phyloP scores from a whole-genome alignment of 257 asterid genomes.

The Solanum corneliomulleri region DNA sequence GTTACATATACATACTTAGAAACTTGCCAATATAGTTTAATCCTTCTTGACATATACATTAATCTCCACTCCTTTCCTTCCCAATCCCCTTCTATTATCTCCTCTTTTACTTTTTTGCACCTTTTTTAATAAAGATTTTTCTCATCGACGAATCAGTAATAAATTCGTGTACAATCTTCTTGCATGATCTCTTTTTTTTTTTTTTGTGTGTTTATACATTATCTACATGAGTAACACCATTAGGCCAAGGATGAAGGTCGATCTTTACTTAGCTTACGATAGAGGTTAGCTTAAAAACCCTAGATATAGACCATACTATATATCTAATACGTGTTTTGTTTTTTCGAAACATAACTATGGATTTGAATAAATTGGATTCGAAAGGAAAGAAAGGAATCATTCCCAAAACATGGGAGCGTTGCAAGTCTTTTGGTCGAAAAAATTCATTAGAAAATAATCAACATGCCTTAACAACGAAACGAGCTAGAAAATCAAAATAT shows the following conservation, averaged over 20 bases:
- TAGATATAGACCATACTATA: not conserved
- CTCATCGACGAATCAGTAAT: rapidly evolving
- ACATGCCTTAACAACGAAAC: slow-evolving; percentile 2
- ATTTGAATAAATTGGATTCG: not conserved
- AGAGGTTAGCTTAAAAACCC: slow-evolving; percentile 28
- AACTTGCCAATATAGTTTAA: not conserved
- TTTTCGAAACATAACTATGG: not conserved
- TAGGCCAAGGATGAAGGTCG: slow-evolving; percentile 46
- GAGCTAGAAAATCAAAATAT: not conserved
- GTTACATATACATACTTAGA: not conserved
- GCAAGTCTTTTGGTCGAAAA: slow-evolving; percentile 36
- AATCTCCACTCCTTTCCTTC: not conserved
- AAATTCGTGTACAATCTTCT: not conserved
- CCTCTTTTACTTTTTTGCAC: not conserved
- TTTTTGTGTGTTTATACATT: not conserved
- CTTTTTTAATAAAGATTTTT: not conserved
- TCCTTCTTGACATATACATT: not conserved
- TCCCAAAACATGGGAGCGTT: slow-evolving; percentile 37
- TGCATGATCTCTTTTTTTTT: not conserved
- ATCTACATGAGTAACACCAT: slow-evolving; percentile 36
- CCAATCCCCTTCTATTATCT: not conserved
- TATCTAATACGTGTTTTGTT: not conserved
- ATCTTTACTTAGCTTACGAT: slow-evolving; percentile 45
- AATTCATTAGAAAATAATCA: not conserved
- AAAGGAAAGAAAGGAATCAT: slow-evolving; percentile 41